These are phyloP conservation scores for Lactifluus rugatus DNA, from an alignment of 768 basidiomycete species.

Conservation along the genomic window DNA sequence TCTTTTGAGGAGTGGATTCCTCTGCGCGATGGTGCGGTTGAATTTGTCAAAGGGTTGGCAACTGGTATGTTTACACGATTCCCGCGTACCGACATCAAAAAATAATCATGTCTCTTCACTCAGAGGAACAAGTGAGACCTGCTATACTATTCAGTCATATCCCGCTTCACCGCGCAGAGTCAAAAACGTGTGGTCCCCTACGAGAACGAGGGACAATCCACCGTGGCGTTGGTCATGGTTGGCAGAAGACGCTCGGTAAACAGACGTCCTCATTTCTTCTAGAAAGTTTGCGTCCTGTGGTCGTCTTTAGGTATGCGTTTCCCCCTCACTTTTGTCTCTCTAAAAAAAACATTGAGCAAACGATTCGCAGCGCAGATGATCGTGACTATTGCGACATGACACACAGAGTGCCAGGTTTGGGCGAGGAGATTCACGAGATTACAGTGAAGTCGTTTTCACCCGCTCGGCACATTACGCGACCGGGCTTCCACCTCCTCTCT, in stretches of 20 bases:
- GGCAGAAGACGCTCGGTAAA: conserved; percentile 74
- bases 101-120: neutral
- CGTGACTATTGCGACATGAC: conserved; percentile 81
- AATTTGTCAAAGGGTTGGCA: conserved; percentile 44
- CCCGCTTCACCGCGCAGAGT: conserved; percentile 68
- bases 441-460: conserved; percentile 85
- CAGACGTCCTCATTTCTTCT: conserved; percentile 69
- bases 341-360: neutral
- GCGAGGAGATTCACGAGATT: conserved; percentile 50
- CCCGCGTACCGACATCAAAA: neutral
- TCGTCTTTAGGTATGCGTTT: conserved; percentile 56
- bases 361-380: conserved; percentile 64
- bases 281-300: conserved; percentile 48
- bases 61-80: conserved; percentile 22
- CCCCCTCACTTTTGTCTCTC: neutral
- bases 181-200: conserved; percentile 64
- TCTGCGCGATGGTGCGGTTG: conserved; percentile 42
- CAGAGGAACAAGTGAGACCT: conserved; percentile 29
- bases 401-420: conserved; percentile 33
- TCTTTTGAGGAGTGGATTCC: conserved; percentile 50
- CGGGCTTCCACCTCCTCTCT: conserved; percentile 83
- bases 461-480: conserved; percentile 56
- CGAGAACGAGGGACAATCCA: conserved; percentile 66
- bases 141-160: conserved; percentile 77
- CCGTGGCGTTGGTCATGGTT: conserved; percentile 70